Base-by-base conservation (phyloP, 2,329 filamentous ascomycete genomes). In the Phialophora verrucosa region DNA sequence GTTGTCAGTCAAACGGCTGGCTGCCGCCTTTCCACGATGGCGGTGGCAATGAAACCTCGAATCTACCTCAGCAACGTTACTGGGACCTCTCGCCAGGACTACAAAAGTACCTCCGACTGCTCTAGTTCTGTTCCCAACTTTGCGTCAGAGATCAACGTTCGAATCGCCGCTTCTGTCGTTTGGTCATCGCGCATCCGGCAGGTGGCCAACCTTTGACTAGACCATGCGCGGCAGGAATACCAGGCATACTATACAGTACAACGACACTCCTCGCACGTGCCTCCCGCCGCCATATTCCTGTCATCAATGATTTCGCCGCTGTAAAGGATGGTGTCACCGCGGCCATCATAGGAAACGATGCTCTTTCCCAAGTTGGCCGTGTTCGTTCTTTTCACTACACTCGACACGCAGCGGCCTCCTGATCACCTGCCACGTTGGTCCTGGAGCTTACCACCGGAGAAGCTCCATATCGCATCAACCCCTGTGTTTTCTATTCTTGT, bases 91-190 rank as follows among this genome's bases (percentile, higher is more conserved):
- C 12, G 14, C 35, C 27, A 29, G 27, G 20, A 60, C 59, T 61
- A 53, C 59, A 61, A 61, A 61, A 61, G 59, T 61, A 61, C 59
- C 59, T 61, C 59, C 23, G 12, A 12, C 47, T n/a, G 23, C 25
- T 53, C 50, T 56, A 55, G 29, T 62, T 54, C 59, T 62, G 42
- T 53, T 42, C 59, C 32, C 44, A 60, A 60, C 42, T 60, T 54
- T 62, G 50, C 59, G 59, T 62, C 59, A 62, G 59, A 55, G 59
- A 56, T 62, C 59, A 56, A 56, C 59, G 50, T 5, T 47, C 14
- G 38, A 23, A 27, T 56, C 51, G 50, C 50, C 59, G 47, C 59
- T 27, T 55, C 23, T 44, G n/a, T 61, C 59, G 27, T 61, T 61
- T 55, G 12, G 17, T 58, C 55, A 27, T 35, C 31, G 51, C 59